phyloP scores from a whole-genome alignment of 495 filamentous ascomycete species.

The Aspergillus cristatus region DNA sequence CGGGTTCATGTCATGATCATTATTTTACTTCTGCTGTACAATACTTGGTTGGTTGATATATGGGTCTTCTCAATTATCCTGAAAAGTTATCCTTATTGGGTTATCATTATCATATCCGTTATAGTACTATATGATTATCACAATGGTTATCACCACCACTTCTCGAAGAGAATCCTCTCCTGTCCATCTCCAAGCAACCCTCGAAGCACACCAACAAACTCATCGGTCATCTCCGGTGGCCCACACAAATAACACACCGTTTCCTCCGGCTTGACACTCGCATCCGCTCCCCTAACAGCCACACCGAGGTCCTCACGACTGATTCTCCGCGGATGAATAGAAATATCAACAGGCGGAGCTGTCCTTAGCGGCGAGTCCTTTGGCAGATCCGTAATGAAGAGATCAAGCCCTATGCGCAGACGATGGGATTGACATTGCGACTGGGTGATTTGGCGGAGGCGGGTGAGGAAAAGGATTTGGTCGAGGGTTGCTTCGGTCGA shows the following conservation, averaged over 20 bases:
- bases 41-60: no score
- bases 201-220: constrained; percentile 50
- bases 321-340: constrained; percentile 40
- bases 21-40: no score
- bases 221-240: constrained; percentile 70
- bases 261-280: constrained; percentile 23
- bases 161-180: constrained; percentile 64
- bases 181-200: constrained; percentile 43
- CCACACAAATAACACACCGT: constrained; percentile 74
- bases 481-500: constrained; percentile 42
- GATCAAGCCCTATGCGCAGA: constrained; percentile 23
- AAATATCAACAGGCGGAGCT: constrained; percentile 19
- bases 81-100: no score
- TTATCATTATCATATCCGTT: no score
- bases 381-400: constrained; percentile 29
- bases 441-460: constrained; percentile 33
- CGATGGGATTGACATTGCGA: constrained; percentile 20
- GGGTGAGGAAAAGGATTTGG: constrained; percentile 52
- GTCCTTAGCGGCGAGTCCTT: constrained; percentile 1
- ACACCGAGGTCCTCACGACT: constrained; percentile 38
- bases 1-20: no score
- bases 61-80: no score
- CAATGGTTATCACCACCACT: constrained; percentile 61
- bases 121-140: background rate
- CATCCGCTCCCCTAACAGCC: constrained; percentile 32